Base-by-base conservation (phyloP, 108 stramenopile genomes). In the Aurantiochytrium sp. region DNA sequence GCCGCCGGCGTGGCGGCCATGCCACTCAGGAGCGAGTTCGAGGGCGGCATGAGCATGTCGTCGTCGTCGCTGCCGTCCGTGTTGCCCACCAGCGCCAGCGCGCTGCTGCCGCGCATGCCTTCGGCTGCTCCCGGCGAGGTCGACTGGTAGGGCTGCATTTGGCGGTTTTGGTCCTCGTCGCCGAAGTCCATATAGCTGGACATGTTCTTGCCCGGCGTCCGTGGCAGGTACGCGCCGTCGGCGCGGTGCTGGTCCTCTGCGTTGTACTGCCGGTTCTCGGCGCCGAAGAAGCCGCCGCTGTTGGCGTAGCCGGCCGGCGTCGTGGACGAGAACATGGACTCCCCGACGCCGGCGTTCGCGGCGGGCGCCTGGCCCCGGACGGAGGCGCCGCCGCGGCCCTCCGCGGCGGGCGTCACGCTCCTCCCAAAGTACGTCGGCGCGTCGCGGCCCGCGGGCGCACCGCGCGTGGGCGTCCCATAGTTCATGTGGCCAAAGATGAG, bases 41-140 rank as follows among this genome's bases (percentile, higher is more conserved):
- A 48, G 6, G 73, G 73, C 73, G 73, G 73, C 73, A 81, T 48
- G 42, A 81, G 42, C 73, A 81, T 81, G 6, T 81, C 73, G 10
- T 81, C 73, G 32, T 81, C 73, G 6, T 81, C 73, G 73, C n/a
- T n/a, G n/a, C 45, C 73, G 27, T 81, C 73, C 32, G 59, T 12
- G 59, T 65, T 65, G 59, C 59, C 0, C 59, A 65, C 59, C 15
- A 65, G 59, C 59, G 59, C 59, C 32, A 65, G 24, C 59, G 59
- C 27, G 34, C 59, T 65, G 59, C 34, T 27, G 0, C 3, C 34
- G 34, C 59, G 15, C 59, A 15, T 65, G 4, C 17, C 21, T 19
- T 54, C 53, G 53, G n/a, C n/a, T n/a, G n/a, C n/a, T n/a, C n/a
- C n/a, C n/a, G n/a, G n/a, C n/a, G n/a, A n/a, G n/a, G n/a, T n/a